Percentiles rank a stretch among this genome's conserved stretches.
These are phyloP conservation scores for Gorgonomyces haynaldii DNA, from an alignment of 192 early-diverging fungal species.

Conservation along the genomic window DNA sequence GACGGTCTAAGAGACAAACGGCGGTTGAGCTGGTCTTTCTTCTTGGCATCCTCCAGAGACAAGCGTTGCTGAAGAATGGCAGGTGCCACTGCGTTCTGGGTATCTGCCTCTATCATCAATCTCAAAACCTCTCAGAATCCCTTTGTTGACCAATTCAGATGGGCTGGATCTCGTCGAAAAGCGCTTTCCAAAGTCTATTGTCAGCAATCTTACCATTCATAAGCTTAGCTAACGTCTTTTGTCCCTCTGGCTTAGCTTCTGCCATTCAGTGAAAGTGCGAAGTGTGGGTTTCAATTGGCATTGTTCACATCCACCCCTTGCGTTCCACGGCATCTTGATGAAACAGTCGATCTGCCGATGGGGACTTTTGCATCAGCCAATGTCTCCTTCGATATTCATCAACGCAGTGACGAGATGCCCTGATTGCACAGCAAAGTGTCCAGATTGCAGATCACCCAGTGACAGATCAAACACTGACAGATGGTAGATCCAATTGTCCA, in stretches of 20 bases:
- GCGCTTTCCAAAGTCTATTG: conserved; percentile 37
- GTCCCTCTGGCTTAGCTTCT: conserved; percentile 3
- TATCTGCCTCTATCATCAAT: conserved; percentile 22
- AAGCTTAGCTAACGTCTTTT: not conserved
- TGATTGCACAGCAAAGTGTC: too few species aligned
- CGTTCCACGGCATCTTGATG: too few species aligned
- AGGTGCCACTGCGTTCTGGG: conserved; percentile 18
- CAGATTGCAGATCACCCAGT: too few species aligned
- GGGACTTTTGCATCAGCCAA: too few species aligned
- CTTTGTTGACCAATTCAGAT: conserved; percentile 33
- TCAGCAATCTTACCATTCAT: conserved; percentile 5
- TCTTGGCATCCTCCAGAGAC: conserved; percentile 34
- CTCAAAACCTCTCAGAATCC: conserved; percentile 32
- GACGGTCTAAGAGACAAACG: conserved; percentile 26
- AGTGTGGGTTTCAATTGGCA: conserved; percentile 1
- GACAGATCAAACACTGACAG: too few species aligned
- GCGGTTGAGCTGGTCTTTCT: conserved; percentile 30
- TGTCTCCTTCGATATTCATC: too few species aligned
- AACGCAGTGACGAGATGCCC: too few species aligned
- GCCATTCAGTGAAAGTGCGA: not conserved
- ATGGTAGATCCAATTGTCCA: too few species aligned
- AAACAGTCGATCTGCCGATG: too few species aligned
- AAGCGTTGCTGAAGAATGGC: conserved; percentile 26
- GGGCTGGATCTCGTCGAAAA: conserved; percentile 24
- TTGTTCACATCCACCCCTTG: too few species aligned